phyloP scores from a whole-genome alignment of 257 asterid genomes.

The Schizonepeta tenuifolia region DNA sequence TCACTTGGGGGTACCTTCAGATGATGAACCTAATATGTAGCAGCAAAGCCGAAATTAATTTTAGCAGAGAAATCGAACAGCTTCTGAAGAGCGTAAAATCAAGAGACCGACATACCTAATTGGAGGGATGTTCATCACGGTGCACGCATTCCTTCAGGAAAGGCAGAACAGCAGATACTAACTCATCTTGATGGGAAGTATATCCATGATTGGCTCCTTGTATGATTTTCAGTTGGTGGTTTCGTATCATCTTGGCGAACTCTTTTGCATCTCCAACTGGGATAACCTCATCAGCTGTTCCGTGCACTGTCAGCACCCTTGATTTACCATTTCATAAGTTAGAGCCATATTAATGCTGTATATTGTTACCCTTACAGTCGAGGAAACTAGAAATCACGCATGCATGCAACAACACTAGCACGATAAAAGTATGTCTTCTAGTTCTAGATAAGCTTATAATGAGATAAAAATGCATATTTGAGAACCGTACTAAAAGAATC shows the following conservation, averaged over 20 bases:
- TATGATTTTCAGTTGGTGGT: slow-evolving; percentile 58
- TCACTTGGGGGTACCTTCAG: neutral
- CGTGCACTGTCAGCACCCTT: slow-evolving; percentile 83
- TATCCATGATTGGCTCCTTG: slow-evolving; percentile 74
- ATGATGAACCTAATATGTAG: neutral
- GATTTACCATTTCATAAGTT: slow-evolving; percentile 14
- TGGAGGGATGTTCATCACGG: slow-evolving; percentile 28
- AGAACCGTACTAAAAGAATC: neutral
- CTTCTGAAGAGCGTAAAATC: neutral
- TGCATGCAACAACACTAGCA: no score
- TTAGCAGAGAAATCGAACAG: neutral
- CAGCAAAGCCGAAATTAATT: neutral
- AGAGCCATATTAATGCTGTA: neutral
- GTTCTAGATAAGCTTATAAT: neutral
- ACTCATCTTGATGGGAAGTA: slow-evolving; percentile 57
- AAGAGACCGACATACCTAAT: slow-evolving; percentile 26
- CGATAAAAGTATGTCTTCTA: no score
- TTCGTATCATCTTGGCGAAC: slow-evolving; percentile 69
- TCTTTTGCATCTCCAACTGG: slow-evolving; percentile 70
- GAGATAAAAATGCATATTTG: neutral
- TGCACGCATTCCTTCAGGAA: slow-evolving; percentile 59
- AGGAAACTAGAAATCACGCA: neutral
- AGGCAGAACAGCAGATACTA: slow-evolving; percentile 53
- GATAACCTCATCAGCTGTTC: slow-evolving; percentile 70
- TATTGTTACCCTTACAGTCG: neutral